Percentiles rank a stretch among this genome's conserved stretches.
These are phyloP conservation scores for Rhizopus sp. DNA, from an alignment of 371 early-diverging fungal species.

Conservation along the genomic window DNA sequence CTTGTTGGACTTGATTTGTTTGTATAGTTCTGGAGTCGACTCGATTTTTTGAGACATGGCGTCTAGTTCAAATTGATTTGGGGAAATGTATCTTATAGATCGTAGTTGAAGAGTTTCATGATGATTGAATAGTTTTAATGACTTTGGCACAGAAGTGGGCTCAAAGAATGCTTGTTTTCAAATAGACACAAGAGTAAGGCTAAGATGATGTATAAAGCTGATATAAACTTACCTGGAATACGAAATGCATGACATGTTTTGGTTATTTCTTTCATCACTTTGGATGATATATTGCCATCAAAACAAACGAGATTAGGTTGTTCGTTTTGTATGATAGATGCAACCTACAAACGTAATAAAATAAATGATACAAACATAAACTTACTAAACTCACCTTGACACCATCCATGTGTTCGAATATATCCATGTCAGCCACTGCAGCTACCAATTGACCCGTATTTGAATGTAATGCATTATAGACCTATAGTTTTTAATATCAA, in stretches of 20 bases:
- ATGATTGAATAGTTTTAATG: constrained; percentile 57
- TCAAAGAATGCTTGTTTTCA: constrained; percentile 73
- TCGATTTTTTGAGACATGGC: constrained; percentile 61
- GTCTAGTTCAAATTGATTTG: constrained; percentile 67
- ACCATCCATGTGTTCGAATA: constrained; percentile 56
- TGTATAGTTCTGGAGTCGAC: constrained; percentile 2
- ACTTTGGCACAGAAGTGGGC: constrained; percentile 90
- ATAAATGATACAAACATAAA: too few species aligned
- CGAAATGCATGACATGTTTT: constrained; percentile 28
- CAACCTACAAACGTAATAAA: constrained; percentile 24
- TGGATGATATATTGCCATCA: constrained; percentile 72
- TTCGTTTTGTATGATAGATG: constrained; percentile 28
- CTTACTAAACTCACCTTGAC: constrained; percentile 26
- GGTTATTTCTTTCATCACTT: constrained; percentile 44
- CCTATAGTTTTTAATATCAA: constrained; percentile 33
- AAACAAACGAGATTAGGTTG: constrained; percentile 60
- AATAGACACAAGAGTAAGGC: background rate
- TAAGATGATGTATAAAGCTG: background rate
- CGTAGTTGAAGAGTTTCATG: constrained; percentile 15
- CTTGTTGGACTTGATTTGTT: background rate
- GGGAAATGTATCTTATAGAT: constrained; percentile 57
- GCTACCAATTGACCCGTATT: constrained; percentile 70
- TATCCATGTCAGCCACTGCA: constrained; percentile 90
- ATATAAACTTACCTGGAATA: constrained; percentile 34
- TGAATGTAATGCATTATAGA: constrained; percentile 80